These are phyloP conservation scores for Diaporthe eres DNA, from an alignment of 2,329 filamentous ascomycete genomes.

Conservation along the genomic window DNA sequence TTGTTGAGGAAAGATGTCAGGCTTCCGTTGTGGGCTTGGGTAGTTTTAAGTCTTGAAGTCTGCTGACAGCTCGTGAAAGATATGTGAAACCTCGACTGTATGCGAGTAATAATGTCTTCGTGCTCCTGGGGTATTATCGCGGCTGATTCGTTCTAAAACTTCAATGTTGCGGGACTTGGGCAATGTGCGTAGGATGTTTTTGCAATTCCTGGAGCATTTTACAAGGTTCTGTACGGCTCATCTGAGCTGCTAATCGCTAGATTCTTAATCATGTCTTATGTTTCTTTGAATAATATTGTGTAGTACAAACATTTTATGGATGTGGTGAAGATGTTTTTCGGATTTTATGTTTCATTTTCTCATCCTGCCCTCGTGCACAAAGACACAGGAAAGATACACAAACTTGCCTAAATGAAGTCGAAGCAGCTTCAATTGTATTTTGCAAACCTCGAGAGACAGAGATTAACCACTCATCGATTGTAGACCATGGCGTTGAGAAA, in stretches of 20 bases:
- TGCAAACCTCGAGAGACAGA: background rate
- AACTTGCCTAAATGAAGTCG: background rate
- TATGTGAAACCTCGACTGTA: background rate
- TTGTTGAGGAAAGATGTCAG: no score
- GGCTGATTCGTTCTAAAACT: background rate
- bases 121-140: background rate
- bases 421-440: background rate
- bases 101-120: background rate
- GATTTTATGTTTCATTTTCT: background rate
- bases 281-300: background rate
- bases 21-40: no score
- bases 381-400: background rate
- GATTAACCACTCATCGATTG: background rate
- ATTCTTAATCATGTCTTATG: background rate
- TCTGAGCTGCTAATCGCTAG: background rate
- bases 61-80: no score
- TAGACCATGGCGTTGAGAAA: no score
- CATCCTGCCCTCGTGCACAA: background rate
- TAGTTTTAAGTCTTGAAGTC: no score
- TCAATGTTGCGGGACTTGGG: background rate
- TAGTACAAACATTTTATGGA: background rate
- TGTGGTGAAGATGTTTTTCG: background rate
- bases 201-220: background rate
- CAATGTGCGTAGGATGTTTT: background rate
- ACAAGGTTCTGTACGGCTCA: background rate